phyloP scores from a whole-genome alignment of 1,284 basidiomycete genomes.

The Cutaneotrichosporon mucoides region DNA sequence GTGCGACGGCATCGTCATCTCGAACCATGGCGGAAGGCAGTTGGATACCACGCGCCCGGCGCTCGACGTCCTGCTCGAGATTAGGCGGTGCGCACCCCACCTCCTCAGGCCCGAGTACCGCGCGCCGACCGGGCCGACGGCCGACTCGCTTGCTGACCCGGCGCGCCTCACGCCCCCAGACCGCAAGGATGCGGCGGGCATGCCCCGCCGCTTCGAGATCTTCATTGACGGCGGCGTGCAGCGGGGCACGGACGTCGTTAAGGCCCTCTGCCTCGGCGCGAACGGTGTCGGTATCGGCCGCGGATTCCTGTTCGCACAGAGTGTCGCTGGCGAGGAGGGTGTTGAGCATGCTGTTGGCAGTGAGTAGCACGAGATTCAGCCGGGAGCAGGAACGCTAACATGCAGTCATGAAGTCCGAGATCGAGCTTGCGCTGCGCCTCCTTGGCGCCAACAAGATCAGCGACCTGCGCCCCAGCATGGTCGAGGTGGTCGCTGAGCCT shows the following conservation, averaged over 20 bases:
- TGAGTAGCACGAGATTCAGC: constrained; percentile 39
- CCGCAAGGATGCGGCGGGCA: constrained; percentile 10
- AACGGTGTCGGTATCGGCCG: constrained; percentile 84
- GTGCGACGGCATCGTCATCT: constrained; percentile 52
- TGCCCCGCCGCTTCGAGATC: constrained; percentile 54
- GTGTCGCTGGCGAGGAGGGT: constrained; percentile 79
- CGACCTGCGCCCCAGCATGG: constrained; percentile 47
- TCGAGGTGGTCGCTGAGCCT: constrained; percentile 37
- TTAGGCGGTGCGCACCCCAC: constrained; percentile 53
- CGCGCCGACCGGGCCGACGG: constrained; percentile 30
- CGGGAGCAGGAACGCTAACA: neutral
- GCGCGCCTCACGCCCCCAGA: constrained; percentile 58
- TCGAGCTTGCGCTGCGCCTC: constrained; percentile 70
- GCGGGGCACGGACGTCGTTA: constrained; percentile 85
- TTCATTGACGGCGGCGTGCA: constrained; percentile 85
- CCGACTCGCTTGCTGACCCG: constrained; percentile 57
- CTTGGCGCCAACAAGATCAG: constrained; percentile 65
- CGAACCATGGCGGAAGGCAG: constrained; percentile 54
- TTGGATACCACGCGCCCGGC: constrained; percentile 59
- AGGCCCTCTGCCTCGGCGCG: constrained; percentile 86
- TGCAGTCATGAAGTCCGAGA: constrained; percentile 49
- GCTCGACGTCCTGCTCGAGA: constrained; percentile 68
- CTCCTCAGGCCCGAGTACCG: constrained; percentile 41
- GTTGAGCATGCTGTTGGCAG: constrained; percentile 64
- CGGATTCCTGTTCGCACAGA: constrained; percentile 85